Conservation (phyloP, 176 grass and related monocot genomes). For the Elymus sibiricus region DNA sequence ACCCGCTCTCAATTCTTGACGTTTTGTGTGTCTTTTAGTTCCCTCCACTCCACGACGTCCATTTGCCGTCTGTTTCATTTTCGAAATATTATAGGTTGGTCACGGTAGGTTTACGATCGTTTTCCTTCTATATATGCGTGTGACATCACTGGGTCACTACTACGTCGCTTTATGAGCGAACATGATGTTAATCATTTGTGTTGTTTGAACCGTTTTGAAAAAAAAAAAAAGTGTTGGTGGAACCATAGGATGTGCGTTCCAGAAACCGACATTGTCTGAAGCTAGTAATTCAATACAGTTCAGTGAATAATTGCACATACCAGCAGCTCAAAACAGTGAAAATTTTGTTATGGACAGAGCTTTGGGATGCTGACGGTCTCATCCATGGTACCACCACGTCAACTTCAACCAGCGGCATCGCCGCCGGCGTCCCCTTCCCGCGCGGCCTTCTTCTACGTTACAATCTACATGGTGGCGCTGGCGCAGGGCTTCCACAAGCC, state of each 20-base stretch:
- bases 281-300: too few relatives aligned
- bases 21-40: background rate
- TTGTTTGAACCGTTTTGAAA: too few relatives aligned
- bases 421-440: background rate
- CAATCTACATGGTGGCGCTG: conserved; percentile 59
- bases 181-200: background rate
- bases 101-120: background rate
- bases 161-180: background rate
- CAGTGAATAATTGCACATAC: background rate
- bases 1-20: background rate
- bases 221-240: too few relatives aligned
- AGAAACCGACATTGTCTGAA: too few relatives aligned
- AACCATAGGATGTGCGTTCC: too few relatives aligned
- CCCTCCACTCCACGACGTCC: background rate
- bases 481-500: conserved; percentile 63
- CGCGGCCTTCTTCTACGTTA: conserved; percentile 28
- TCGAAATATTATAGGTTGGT: background rate
- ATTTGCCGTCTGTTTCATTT: background rate
- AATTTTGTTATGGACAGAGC: background rate
- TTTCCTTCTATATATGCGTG: background rate
- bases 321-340: background rate
- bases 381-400: background rate
- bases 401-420: background rate
- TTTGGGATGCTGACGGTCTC: conserved; percentile 17
- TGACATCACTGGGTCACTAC: background rate